A percentile compares a stretch with the other conserved stretches of the same genome.
Evolutionary conservation across 2,329 filamentous ascomycete genomes (phyloP).

Genomic region (Alternaria sp.): DNA sequence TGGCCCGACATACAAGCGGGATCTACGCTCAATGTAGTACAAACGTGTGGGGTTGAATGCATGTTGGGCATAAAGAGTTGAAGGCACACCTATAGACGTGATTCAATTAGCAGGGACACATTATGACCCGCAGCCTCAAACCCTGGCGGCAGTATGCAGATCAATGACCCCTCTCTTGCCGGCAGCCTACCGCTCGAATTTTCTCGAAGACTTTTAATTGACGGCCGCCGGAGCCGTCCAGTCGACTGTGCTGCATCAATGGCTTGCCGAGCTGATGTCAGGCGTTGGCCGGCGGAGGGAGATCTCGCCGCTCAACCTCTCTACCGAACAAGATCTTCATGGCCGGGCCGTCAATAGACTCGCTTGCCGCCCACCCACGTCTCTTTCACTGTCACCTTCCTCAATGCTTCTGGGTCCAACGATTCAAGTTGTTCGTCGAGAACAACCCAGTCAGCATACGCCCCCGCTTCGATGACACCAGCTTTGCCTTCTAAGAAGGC

Average conservation of each 20-base stretch:
- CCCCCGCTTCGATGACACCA: slow-evolving; percentile 65
- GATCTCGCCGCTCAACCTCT: neutral
- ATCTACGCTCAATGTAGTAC: slow-evolving; percentile 7
- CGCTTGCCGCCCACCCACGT: slow-evolving; percentile 70
- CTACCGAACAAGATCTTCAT: slow-evolving; percentile 13
- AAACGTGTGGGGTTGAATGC: neutral
- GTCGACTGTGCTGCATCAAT: neutral
- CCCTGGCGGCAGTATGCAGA: neutral
- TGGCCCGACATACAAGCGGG: neutral
- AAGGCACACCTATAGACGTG: neutral
- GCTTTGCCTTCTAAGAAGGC: slow-evolving; percentile 66
- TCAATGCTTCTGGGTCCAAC: slow-evolving; percentile 59
- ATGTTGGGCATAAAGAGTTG: neutral
- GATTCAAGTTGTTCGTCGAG: slow-evolving; percentile 64
- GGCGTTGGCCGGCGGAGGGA: neutral
- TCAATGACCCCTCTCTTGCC: neutral
- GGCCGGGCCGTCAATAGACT: slow-evolving; percentile 41
- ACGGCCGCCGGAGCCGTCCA: neutral
- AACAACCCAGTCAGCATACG: slow-evolving; percentile 75
- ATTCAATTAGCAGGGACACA: neutral
- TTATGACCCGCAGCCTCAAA: slow-evolving; percentile 1
- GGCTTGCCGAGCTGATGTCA: neutral
- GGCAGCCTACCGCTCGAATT: neutral
- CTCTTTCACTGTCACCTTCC: slow-evolving; percentile 64
- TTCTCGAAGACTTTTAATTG: neutral